These are phyloP conservation scores for Diaporthe ilicicola DNA, from an alignment of 2,329 filamentous ascomycete species.

Conservation along the genomic window DNA sequence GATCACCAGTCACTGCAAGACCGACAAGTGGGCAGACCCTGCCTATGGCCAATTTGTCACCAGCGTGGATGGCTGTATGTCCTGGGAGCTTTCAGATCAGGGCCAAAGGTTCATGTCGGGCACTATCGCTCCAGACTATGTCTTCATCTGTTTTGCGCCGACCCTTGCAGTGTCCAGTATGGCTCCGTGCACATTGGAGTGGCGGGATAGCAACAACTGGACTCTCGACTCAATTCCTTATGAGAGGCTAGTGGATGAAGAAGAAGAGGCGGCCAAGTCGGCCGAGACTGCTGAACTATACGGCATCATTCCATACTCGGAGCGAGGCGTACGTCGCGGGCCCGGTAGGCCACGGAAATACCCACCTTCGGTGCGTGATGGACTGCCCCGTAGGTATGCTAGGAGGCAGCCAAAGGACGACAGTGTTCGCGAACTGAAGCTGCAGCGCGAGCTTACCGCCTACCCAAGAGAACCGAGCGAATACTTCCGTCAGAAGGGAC, in stretches of 20 bases:
- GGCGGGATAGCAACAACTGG: conserved; percentile 50
- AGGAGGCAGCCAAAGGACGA: conserved; percentile 31
- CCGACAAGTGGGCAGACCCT: conserved; percentile 39
- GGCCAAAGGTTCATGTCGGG: conserved; percentile 45
- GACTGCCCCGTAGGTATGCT: conserved; percentile 30
- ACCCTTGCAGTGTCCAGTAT: conserved; percentile 37
- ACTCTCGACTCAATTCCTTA: conserved; percentile 53
- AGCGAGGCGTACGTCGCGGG: conserved; percentile 18
- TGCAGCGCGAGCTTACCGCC: conserved; percentile 43
- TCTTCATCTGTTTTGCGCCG: conserved; percentile 49
- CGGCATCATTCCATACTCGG: conserved; percentile 27
- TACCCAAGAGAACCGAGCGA: conserved; percentile 45
- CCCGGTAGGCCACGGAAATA: conserved; percentile 26
- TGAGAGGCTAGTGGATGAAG: conserved; percentile 46
- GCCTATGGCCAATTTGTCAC: conserved; percentile 41
- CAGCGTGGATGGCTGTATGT: conserved; percentile 50
- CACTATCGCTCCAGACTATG: conserved; percentile 46
- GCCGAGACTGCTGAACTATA: conserved; percentile 34
- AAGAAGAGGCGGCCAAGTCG: conserved; percentile 36
- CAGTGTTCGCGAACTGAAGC: conserved; percentile 39
- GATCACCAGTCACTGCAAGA: conserved; percentile 35
- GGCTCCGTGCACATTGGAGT: conserved; percentile 43
- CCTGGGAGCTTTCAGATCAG: conserved; percentile 54
- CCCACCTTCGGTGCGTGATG: neutral
- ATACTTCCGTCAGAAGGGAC: conserved; percentile 42